phyloP scores from a whole-genome alignment of 768 basidiomycete species.

The Termitomyces sp. region DNA sequence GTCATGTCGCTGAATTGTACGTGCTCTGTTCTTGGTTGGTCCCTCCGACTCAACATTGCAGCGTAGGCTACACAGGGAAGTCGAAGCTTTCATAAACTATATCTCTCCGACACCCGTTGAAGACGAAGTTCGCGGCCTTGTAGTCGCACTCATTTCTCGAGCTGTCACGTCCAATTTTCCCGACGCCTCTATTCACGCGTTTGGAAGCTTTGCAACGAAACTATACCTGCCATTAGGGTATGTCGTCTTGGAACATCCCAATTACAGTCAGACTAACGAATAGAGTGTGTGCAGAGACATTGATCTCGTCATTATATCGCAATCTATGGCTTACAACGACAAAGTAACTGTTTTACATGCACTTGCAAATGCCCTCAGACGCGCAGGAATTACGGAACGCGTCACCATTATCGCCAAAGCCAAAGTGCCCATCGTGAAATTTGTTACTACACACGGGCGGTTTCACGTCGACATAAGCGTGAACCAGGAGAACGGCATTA shows the following conservation, averaged over 20 bases:
- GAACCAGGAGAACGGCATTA: constrained; percentile 83
- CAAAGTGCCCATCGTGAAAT: constrained; percentile 96
- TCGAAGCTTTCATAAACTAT: constrained; percentile 78
- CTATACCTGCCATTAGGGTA: constrained; percentile 92
- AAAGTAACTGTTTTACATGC: constrained; percentile 67
- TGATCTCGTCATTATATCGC: constrained; percentile 85
- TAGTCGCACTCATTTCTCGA: constrained; percentile 64
- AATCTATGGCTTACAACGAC: constrained; percentile 65
- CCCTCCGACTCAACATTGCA: not conserved
- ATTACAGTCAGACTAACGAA: constrained; percentile 10
- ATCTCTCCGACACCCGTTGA: constrained; percentile 84
- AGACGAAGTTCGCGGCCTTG: constrained; percentile 75
- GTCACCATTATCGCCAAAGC: constrained; percentile 91
- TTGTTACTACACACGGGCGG: constrained; percentile 73
- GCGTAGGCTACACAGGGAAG: constrained; percentile 81
- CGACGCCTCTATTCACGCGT: constrained; percentile 78
- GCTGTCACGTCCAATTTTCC: constrained; percentile 64
- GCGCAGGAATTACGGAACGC: constrained; percentile 61
- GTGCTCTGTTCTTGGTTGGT: constrained; percentile 21
- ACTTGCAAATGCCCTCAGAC: constrained; percentile 74
- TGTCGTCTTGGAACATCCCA: constrained; percentile 21
- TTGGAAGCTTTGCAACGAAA: constrained; percentile 92
- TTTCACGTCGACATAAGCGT: constrained; percentile 92
- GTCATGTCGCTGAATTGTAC: constrained; percentile 81
- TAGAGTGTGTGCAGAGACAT: constrained; percentile 63